Evolutionary conservation across 2,329 filamentous ascomycete species (phyloP).

Genomic region (Aspergillus arachidicola): DNA sequence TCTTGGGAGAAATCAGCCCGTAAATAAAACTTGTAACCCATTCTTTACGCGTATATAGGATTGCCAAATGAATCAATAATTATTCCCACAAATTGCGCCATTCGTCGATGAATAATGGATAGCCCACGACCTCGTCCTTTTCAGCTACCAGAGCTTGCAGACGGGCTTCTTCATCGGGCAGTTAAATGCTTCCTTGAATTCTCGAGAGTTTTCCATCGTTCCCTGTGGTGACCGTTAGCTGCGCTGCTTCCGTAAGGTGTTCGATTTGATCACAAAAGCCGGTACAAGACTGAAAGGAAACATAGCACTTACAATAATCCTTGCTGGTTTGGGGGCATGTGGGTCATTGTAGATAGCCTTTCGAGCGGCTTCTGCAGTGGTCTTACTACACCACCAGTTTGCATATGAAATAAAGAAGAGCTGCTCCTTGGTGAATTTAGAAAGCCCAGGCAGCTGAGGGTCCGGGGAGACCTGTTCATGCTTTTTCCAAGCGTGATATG

Average conservation of each 20-base stretch:
- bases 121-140: background rate
- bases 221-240: slow-evolving; percentile 43
- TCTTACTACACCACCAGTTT: slow-evolving; percentile 69
- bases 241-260: slow-evolving; percentile 3
- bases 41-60: background rate
- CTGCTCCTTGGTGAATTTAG: slow-evolving; percentile 66
- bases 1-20: no score
- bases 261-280: background rate
- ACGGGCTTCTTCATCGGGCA: slow-evolving; percentile 67
- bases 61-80: no score
- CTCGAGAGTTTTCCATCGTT: slow-evolving; percentile 67
- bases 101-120: background rate
- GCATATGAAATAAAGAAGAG: slow-evolving; percentile 69
- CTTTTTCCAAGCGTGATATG: slow-evolving; percentile 68
- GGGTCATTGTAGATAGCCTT: slow-evolving; percentile 63
- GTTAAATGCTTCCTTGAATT: slow-evolving; percentile 68
- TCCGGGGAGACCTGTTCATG: slow-evolving; percentile 56
- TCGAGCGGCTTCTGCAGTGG: slow-evolving; percentile 59
- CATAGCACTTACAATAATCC: slow-evolving; percentile 50
- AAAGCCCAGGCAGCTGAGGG: slow-evolving; percentile 61
- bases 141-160: slow-evolving; percentile 68
- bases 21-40: background rate
- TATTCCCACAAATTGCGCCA: background rate
- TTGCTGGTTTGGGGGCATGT: slow-evolving; percentile 65
- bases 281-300: background rate